Base-by-base conservation (phyloP, 2,329 filamentous ascomycete species). In the Pseudogymnoascus sp. region DNA sequence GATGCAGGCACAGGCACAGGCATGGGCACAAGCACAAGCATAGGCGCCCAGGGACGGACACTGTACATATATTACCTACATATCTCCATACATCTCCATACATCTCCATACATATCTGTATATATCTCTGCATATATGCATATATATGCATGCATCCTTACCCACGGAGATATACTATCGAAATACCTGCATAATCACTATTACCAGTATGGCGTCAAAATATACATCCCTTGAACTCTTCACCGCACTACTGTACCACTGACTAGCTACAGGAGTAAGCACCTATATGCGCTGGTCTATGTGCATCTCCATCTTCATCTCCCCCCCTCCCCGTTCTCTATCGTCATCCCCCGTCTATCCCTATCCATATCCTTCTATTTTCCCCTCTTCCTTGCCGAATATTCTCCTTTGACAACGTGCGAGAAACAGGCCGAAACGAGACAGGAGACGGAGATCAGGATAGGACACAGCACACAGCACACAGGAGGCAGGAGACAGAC, bases 131-230 rank as follows among this genome's bases (percentile, higher is more conserved):
- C 8, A 45, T 23, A 45, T 45, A 31, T 54, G n/a, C 26, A 54
- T 54, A 31, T 54, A 54, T 54, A 54, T 54, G 47, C 47, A 54
- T 54, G 47, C 47, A 54, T 54, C 31, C 47, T 54, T 54, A 54
- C 42, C 31, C 16, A 31, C 47, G n/a, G 26, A 54, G 47, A 54
- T 54, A 54, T 54, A 54, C 47, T 29, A 5, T 29, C 5, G 47
- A 3, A 4, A 31, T 54, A 31, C 47, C 47, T 54, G 10, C 47
- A 54, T 54, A 11, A 10, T 5, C 23, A 54, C 47, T 23, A 54
- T 5, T n/a, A 14, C 5, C n/a, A 11, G 21, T 54, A 31, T 54
- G 26, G 26, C 47, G 47, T 31, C 8, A 54, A 54, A 54, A 54
- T 54, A 26, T 54, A 54, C 5, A 29, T 31, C 11, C 26, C 14